Evolutionary conservation across 202 grass and related monocot species (phyloP), one percentile per base, ranked within the genome.

Genomic region (Hordeum pubiflorum): DNA sequence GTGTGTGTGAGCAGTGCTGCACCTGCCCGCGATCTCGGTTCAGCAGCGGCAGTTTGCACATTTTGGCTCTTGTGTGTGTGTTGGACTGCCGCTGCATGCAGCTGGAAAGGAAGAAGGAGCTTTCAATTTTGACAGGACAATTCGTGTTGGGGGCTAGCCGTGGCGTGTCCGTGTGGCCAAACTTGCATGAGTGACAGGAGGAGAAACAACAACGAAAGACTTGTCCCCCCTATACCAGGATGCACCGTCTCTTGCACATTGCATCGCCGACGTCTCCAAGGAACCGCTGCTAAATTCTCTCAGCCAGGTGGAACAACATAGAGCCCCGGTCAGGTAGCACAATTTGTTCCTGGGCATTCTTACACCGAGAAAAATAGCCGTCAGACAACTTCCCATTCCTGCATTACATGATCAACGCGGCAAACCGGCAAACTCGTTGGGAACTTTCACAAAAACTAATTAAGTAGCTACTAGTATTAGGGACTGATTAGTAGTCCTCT

Each of bases 91-190:
- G 69, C 74, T 36, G 83, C 65, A 5, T 15, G 66, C 56, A 55
- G 57, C 23, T 62, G 55, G 55, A 31, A 55, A 63, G 65, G 20
- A 39, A 37, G 64, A 63, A 85, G 64, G 66, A 31, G 65, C 21
- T 57, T 64, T 72, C 76, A 85, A 57, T 71, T 39, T 63, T 23
- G 86, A 83, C 66, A 15, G 29, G 86, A 83, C 80, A 18, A 61
- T 46, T 73, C 79, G 44, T 18, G 46, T 18, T 43, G 39, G 39
- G 63, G 63, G 37, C 31, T 29, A 7, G 26, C 46, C 18, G 46
- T 58, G 66, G 13, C 41, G 76, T 63, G 21, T 74, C 54, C 38
- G 44, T 32, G 70, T 33, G 31, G 32, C 43, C 5, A 48, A 18
- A 14, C 7, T 33, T 38, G 58, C 44, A 74, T 43, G 31, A 5